Conservation (phyloP, 2,329 filamentous ascomycete genomes). For the Coccinonectria pachysandricola region DNA sequence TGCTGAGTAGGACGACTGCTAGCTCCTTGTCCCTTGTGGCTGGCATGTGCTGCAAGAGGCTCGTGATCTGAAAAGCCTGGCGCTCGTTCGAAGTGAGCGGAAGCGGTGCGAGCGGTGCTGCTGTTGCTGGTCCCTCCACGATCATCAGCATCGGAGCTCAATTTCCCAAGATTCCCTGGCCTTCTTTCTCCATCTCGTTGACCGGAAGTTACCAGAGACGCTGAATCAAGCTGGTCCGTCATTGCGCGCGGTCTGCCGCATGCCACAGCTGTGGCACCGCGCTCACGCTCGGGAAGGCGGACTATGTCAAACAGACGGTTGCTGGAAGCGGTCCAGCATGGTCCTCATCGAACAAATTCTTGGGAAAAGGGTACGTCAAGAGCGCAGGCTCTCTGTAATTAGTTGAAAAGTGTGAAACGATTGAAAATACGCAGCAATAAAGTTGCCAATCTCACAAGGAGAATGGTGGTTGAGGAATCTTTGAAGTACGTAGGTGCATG, state of each 20-base stretch:
- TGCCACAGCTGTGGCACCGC: conserved; percentile 13
- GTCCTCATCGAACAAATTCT: too few relatives aligned
- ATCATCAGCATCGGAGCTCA: conserved; percentile 16
- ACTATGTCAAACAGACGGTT: conserved; percentile 11
- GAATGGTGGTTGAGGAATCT: too few relatives aligned
- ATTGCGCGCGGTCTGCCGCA: conserved; percentile 16
- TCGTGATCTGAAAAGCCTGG: conserved; percentile 20
- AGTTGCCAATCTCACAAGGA: too few relatives aligned
- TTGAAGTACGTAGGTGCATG: too few relatives aligned
- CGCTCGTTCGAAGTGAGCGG: conserved; percentile 15
- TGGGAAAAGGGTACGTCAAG: too few relatives aligned
- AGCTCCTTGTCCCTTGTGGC: conserved; percentile 10
- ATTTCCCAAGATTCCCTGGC: conserved; percentile 16
- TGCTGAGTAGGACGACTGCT: conserved; percentile 10
- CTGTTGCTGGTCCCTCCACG: conserved; percentile 16
- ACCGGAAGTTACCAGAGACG: conserved; percentile 14
- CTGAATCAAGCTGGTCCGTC: conserved; percentile 15
- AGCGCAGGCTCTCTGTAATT: too few relatives aligned
- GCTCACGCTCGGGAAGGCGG: conserved; percentile 9
- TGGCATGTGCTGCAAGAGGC: conserved; percentile 15
- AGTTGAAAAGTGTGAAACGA: too few relatives aligned
- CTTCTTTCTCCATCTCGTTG: conserved; percentile 17
- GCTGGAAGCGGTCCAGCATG: conserved; percentile 13
- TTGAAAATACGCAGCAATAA: too few relatives aligned
- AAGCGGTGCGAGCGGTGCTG: conserved; percentile 14